phyloP scores from a whole-genome alignment of 2,329 filamentous ascomycete species.

The Aspergillus novofumigatus region DNA sequence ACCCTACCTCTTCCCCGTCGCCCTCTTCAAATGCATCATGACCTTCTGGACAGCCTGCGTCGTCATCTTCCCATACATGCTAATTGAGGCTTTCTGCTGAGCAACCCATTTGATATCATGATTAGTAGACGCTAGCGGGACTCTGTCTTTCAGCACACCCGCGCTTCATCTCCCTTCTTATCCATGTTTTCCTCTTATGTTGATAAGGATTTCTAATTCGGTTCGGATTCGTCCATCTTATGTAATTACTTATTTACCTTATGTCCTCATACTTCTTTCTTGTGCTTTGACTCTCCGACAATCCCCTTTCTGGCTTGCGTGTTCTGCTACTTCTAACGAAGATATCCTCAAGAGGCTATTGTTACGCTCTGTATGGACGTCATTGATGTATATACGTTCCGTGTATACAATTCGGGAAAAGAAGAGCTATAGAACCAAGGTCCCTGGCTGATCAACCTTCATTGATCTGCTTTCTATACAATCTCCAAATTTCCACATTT shows the following conservation, averaged over 20 bases:
- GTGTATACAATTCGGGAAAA: neutral
- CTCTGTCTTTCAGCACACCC: neutral
- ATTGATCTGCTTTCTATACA: constrained; percentile 11
- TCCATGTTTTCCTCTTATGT: neutral
- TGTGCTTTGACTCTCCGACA: neutral
- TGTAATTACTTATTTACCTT: neutral
- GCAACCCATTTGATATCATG: neutral
- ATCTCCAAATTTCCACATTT: constrained; percentile 19
- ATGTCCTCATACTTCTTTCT: neutral
- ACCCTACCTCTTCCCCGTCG: constrained; percentile 57
- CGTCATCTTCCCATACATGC: constrained; percentile 79
- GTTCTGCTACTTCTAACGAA: neutral
- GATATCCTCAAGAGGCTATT: neutral
- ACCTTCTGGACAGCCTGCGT: constrained; percentile 77
- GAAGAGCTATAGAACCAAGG: neutral
- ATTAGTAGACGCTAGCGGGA: neutral
- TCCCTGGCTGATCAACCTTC: neutral
- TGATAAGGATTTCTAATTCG: neutral
- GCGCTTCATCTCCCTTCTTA: neutral
- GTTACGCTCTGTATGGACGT: neutral
- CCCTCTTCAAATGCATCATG: constrained; percentile 60
- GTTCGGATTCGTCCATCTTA: neutral
- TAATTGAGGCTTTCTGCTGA: constrained; percentile 56
- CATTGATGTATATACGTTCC: neutral
- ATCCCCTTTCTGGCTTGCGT: no score